A percentile compares a stretch with the other conserved stretches of the same genome.
Evolutionary conservation across 1,284 basidiomycete species (phyloP).

Genomic region (Rhodotorula glutinis): DNA sequence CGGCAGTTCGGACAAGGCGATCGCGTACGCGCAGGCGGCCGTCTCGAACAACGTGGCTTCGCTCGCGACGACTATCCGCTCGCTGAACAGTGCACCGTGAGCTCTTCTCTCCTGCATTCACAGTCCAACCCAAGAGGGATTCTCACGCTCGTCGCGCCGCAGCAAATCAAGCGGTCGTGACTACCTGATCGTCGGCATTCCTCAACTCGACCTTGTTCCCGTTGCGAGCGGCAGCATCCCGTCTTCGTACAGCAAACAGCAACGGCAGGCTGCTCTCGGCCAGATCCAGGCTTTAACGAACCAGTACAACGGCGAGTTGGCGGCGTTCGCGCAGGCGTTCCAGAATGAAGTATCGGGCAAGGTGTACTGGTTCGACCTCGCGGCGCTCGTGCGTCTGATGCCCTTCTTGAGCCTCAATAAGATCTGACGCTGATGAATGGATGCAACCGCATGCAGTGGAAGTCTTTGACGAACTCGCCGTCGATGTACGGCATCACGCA

Average conservation of each 20-base stretch:
- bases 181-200: constrained; percentile 35
- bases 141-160: neutral
- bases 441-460: constrained; percentile 17
- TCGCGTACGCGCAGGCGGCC: constrained; percentile 15
- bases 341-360: constrained; percentile 4
- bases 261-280: constrained; percentile 9
- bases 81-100: neutral
- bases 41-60: constrained; percentile 19
- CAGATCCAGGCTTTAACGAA: constrained; percentile 23
- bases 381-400: constrained; percentile 18
- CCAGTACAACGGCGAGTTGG: constrained; percentile 30
- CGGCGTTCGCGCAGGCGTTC: constrained; percentile 11
- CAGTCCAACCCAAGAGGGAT: no score
- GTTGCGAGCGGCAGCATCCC: constrained; percentile 16
- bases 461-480: constrained; percentile 15
- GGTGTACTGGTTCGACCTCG: constrained; percentile 30
- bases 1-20: constrained; percentile 6
- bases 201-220: constrained; percentile 35
- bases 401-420: no score
- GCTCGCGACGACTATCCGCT: neutral
- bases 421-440: neutral
- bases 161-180: constrained; percentile 20
- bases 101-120: no score
- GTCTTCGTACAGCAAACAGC: neutral
- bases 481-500: constrained; percentile 18